A percentile compares a stretch with the other conserved stretches of the same genome.
These are phyloP conservation scores for Polygonum maritimum DNA, from an alignment of 148 eudicot genomes.

Conservation along the genomic window DNA sequence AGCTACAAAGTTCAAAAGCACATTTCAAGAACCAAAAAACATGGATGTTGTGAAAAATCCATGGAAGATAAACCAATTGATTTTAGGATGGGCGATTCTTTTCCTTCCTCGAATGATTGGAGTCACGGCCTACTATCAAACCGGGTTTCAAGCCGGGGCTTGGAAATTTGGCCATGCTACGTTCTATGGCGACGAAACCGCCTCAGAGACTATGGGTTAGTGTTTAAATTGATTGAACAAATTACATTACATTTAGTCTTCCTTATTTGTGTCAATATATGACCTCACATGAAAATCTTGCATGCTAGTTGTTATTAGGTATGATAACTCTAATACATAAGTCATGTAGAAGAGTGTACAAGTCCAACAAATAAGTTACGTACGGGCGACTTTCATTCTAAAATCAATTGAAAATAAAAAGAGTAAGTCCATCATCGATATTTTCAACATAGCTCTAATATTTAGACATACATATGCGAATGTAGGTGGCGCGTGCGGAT, in stretches of 20 bases:
- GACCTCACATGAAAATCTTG: too few species aligned
- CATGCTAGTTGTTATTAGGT: too few species aligned
- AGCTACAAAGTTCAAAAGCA: neutral
- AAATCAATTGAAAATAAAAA: too few species aligned
- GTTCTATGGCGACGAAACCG: constrained; percentile 36
- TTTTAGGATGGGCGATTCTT: neutral
- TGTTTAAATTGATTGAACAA: neutral
- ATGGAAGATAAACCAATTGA: constrained; percentile 1
- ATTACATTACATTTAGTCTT: neutral
- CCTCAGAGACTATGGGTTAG: constrained; percentile 31
- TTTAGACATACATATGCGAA: neutral
- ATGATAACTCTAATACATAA: too few species aligned
- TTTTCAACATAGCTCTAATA: neutral
- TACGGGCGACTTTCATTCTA: too few species aligned
- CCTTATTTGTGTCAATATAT: too few species aligned
- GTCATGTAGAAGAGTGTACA: too few species aligned
- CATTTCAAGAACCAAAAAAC: neutral
- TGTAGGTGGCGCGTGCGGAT: constrained; percentile 36
- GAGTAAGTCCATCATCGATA: too few species aligned
- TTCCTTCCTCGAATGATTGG: neutral
- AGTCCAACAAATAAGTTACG: too few species aligned
- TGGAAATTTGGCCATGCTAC: constrained; percentile 43
- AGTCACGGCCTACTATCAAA: neutral
- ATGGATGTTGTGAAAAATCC: neutral
- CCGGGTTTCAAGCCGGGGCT: neutral